Percentiles rank a stretch among this genome's conserved stretches.
Conservation (phyloP, 2,329 filamentous ascomycete genomes). For the Trichophyton mentagrophytes region DNA sequence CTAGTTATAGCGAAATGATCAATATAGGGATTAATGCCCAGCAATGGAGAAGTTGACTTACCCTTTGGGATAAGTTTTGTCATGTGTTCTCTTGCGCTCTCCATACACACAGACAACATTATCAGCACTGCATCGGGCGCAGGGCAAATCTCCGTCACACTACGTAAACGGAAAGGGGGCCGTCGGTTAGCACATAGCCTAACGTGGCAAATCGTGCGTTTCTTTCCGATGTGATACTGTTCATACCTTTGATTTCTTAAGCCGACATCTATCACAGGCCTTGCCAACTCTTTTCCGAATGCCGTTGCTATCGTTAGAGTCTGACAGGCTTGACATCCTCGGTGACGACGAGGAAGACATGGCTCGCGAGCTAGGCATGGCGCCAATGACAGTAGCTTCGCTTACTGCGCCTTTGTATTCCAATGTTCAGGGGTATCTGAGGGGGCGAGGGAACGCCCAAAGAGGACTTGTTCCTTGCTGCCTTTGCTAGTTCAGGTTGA, state of each 20-base stretch:
- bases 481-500: too few relatives aligned
- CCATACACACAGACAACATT: slow-evolving; percentile 54
- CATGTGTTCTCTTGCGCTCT: slow-evolving; percentile 52
- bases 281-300: slow-evolving; percentile 50
- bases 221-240: background rate
- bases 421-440: too few relatives aligned
- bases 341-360: background rate
- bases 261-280: slow-evolving; percentile 51
- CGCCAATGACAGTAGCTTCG: too few relatives aligned
- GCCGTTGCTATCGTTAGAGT: background rate
- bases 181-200: slow-evolving; percentile 5
- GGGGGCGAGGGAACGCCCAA: too few relatives aligned
- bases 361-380: background rate
- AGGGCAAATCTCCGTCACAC: slow-evolving; percentile 51
- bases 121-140: slow-evolving; percentile 49
- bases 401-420: too few relatives aligned
- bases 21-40: background rate
- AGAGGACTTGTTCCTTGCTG: too few relatives aligned
- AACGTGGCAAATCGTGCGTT: background rate
- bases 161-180: slow-evolving; percentile 15
- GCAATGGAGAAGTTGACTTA: slow-evolving; percentile 19
- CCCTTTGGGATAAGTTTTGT: slow-evolving; percentile 58
- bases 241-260: slow-evolving; percentile 54
- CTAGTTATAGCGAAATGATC: slow-evolving; percentile 25
- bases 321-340: background rate